Percentiles rank a stretch among this genome's conserved stretches.
Conservation (phyloP, 495 filamentous ascomycete genomes). For the Darksidea phi region DNA sequence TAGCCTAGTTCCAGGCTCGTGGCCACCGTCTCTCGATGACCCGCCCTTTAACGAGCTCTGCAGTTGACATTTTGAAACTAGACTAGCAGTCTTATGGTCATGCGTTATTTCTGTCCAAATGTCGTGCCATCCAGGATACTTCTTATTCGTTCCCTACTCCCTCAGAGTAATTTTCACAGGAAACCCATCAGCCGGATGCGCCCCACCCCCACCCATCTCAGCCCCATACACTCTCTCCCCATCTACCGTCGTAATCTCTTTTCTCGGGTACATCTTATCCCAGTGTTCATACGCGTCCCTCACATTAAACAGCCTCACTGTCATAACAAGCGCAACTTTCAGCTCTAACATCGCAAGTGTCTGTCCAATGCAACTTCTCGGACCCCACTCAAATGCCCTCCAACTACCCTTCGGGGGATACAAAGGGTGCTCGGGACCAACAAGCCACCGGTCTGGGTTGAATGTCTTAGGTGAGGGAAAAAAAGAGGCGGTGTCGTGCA, state of each 20-base stretch:
- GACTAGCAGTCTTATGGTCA: no score
- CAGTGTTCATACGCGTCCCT: constrained; percentile 31
- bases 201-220: constrained; percentile 20
- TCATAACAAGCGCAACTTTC: constrained; percentile 49
- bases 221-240: constrained; percentile 20
- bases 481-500: constrained; percentile 24
- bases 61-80: no score
- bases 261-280: constrained; percentile 13
- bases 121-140: no score
- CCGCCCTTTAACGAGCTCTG: no score
- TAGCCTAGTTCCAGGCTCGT: no score
- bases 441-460: constrained; percentile 31
- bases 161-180: no score
- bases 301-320: constrained; percentile 50
- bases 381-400: constrained; percentile 42
- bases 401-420: constrained; percentile 16
- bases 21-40: no score
- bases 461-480: constrained; percentile 11
- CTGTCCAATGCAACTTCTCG: constrained; percentile 56
- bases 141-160: no score
- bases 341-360: constrained; percentile 39
- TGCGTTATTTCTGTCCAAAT: no score
- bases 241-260: neutral
- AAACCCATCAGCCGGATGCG: no score
- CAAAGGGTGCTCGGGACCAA: constrained; percentile 2